Evolutionary conservation across 768 basidiomycete species (phyloP).

Genomic region (Candolleomyces efflorescens): DNA sequence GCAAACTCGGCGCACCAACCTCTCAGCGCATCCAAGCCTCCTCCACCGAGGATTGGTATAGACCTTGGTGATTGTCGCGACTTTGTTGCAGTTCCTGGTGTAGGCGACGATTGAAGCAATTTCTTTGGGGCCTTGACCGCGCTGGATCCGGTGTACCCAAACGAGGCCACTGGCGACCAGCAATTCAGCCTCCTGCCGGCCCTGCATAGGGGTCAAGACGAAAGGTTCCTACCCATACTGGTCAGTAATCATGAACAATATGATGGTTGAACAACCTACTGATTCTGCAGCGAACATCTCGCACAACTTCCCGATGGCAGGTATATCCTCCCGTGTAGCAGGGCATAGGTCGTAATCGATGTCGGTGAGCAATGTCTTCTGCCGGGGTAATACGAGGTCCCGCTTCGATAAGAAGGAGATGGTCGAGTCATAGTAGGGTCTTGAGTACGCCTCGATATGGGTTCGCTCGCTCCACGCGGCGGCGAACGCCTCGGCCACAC

Average conservation of each 20-base stretch:
- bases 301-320: constrained; percentile 44
- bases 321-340: constrained; percentile 35
- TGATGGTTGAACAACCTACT: constrained; percentile 32
- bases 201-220: constrained; percentile 33
- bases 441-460: constrained; percentile 27
- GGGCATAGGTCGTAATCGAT: constrained; percentile 35
- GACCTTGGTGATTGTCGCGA: constrained; percentile 71
- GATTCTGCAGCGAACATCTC: constrained; percentile 53
- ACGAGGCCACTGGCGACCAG: constrained; percentile 44
- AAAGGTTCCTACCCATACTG: constrained; percentile 49
- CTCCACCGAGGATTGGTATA: constrained; percentile 55
- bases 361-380: constrained; percentile 11
- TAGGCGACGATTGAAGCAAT: constrained; percentile 67
- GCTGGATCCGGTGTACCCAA: constrained; percentile 57
- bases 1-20: constrained; percentile 56
- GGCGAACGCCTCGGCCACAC: constrained; percentile 43
- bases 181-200: constrained; percentile 45
- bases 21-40: constrained; percentile 52
- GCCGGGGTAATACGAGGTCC: constrained; percentile 14
- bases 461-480: constrained; percentile 45
- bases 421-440: constrained; percentile 61
- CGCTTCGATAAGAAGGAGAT: constrained; percentile 49
- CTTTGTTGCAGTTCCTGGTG: constrained; percentile 52
- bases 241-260: constrained; percentile 1
- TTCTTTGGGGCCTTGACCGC: constrained; percentile 18